phyloP scores from a whole-genome alignment of 495 filamentous ascomycete species.

The Parachaetomium inaequale region DNA sequence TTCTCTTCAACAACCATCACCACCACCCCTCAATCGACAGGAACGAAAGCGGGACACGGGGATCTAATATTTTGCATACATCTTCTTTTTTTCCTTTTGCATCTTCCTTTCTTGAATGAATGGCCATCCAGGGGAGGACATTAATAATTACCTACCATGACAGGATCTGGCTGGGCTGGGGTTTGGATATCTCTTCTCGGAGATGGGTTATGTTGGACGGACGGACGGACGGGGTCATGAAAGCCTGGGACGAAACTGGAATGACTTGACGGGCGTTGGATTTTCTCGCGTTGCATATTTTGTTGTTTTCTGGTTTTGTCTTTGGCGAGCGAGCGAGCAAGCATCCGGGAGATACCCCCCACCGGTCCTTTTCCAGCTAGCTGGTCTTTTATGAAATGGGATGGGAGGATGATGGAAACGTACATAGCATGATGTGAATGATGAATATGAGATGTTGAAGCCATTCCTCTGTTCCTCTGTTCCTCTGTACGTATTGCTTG shows the following conservation, averaged over 20 bases:
- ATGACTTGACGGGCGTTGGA: slow-evolving; percentile 1
- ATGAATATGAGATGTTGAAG: slow-evolving; percentile 5
- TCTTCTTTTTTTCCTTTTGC: not conserved
- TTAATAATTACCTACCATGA: not conserved
- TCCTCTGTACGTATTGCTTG: too few relatives aligned
- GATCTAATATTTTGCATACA: not conserved
- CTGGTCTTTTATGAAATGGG: not conserved
- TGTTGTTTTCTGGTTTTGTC: not conserved
- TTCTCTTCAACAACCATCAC: not conserved
- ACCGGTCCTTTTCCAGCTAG: not conserved
- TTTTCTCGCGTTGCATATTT: not conserved
- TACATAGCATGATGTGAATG: not conserved
- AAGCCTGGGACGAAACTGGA: not conserved
- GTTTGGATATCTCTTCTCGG: not conserved
- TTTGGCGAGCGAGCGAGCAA: not conserved
- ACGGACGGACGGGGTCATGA: too few relatives aligned
- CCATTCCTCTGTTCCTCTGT: too few relatives aligned
- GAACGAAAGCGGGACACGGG: slow-evolving; percentile 14
- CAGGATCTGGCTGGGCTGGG: slow-evolving; percentile 2
- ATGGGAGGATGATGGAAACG: not conserved
- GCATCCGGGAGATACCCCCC: slow-evolving; percentile 5
- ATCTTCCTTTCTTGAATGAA: not conserved
- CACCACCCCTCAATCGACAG: slow-evolving; percentile 12
- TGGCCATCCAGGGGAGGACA: slow-evolving; percentile 2
- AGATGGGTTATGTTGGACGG: too few relatives aligned